Evolutionary conservation across 2,329 filamentous ascomycete genomes (phyloP).

Genomic region (Ilyonectria sp.): DNA sequence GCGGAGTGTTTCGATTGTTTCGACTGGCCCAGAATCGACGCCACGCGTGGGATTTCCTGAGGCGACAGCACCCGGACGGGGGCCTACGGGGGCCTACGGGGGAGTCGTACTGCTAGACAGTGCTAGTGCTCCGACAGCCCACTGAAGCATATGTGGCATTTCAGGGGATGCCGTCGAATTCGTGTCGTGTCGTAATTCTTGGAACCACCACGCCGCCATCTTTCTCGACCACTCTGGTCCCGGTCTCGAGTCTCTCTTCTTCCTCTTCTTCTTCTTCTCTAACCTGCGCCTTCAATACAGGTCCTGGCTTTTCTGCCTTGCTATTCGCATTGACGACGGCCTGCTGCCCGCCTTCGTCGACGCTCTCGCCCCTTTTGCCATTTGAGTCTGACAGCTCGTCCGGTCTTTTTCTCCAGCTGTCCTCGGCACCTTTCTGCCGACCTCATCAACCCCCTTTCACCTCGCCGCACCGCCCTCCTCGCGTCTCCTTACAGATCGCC

Average conservation of each 20-base stretch:
- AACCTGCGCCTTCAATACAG: constrained; percentile 37
- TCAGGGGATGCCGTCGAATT: constrained; percentile 44
- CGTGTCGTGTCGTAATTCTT: constrained; percentile 38
- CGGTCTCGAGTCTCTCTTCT: constrained; percentile 39
- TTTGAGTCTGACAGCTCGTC: constrained; percentile 56
- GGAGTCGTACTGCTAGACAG: constrained; percentile 10
- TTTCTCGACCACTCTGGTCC: constrained; percentile 39
- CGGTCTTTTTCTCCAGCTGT: constrained; percentile 50
- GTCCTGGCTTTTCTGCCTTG: constrained; percentile 40
- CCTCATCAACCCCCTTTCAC: constrained; percentile 36
- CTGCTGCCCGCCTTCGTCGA: constrained; percentile 39
- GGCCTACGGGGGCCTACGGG: neutral
- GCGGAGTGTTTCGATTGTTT: constrained; percentile 33
- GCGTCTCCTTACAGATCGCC: constrained; percentile 25
- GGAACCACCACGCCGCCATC: constrained; percentile 43
- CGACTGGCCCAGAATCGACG: constrained; percentile 42
- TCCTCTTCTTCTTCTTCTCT: constrained; percentile 41
- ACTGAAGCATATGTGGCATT: constrained; percentile 52
- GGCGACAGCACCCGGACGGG: constrained; percentile 18
- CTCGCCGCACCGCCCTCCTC: constrained; percentile 30
- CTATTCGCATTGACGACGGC: constrained; percentile 47
- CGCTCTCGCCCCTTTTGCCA: constrained; percentile 41
- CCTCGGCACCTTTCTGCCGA: constrained; percentile 37
- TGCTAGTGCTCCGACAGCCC: constrained; percentile 16
- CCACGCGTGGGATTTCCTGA: constrained; percentile 38